phyloP scores from a whole-genome alignment of 345 rosid genomes.

The Sonneratia caseolaris region DNA sequence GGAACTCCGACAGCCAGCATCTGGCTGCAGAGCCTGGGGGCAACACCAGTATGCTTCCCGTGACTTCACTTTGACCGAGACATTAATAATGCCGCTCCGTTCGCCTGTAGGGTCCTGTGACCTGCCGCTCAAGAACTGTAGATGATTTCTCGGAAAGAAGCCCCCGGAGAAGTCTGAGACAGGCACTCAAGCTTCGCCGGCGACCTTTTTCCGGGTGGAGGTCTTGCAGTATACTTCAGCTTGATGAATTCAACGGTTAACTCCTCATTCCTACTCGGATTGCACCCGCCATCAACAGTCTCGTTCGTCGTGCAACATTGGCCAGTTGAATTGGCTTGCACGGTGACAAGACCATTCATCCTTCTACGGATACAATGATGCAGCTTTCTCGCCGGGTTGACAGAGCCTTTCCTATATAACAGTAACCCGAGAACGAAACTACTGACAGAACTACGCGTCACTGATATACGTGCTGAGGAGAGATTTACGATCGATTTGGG shows the following conservation, averaged over 20 bases:
- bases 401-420: conserved; percentile 16
- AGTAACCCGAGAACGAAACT: neutral
- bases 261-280: conserved; percentile 15
- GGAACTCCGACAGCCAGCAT: conserved; percentile 5
- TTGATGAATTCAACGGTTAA: conserved; percentile 17
- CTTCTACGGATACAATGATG: neutral
- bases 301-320: conserved; percentile 1
- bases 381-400: conserved; percentile 4
- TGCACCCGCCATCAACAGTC: conserved; percentile 9
- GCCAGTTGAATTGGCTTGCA: neutral
- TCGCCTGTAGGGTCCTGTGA: conserved; percentile 12
- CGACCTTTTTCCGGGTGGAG: conserved; percentile 13
- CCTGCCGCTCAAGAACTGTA: conserved; percentile 22
- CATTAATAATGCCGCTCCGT: conserved; percentile 15
- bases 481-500: too few relatives aligned
- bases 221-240: conserved; percentile 33
- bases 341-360: conserved; percentile 10
- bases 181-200: conserved; percentile 14
- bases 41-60: conserved; percentile 2
- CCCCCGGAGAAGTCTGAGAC: conserved; percentile 17
- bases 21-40: conserved; percentile 10
- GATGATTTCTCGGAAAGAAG: conserved; percentile 12
- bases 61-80: conserved; percentile 11
- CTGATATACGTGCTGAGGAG: too few relatives aligned
- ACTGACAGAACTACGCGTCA: too few relatives aligned